phyloP scores from a whole-genome alignment of 2,329 filamentous ascomycete genomes.

The Fusarium brachygibbosum region DNA sequence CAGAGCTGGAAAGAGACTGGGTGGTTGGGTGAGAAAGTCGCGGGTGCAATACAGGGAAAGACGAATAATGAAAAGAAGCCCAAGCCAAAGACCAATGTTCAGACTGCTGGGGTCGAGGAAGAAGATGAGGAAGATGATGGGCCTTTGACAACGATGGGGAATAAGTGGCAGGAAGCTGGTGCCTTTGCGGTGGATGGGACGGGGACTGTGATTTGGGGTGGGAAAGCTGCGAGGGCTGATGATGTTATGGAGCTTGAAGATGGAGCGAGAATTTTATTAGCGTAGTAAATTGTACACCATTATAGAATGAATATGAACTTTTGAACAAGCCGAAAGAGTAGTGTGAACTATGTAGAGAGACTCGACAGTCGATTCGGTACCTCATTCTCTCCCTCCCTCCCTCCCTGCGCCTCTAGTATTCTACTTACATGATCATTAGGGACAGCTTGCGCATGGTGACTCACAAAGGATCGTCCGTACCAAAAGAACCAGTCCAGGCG shows the following conservation, averaged over 20 bases:
- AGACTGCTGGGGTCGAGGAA: background rate
- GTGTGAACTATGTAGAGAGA: background rate
- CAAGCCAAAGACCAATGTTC: background rate
- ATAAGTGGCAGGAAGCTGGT: slow-evolving; percentile 69
- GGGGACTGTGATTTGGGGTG: slow-evolving; percentile 65
- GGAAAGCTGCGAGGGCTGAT: slow-evolving; percentile 62
- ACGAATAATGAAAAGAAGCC: slow-evolving; percentile 46
- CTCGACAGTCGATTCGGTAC: background rate
- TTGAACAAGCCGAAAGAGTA: background rate
- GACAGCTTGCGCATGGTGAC: background rate
- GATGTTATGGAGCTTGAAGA: slow-evolving; percentile 69
- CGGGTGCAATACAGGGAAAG: slow-evolving; percentile 59
- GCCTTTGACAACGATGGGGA: slow-evolving; percentile 63
- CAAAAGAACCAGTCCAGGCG: slow-evolving; percentile 16
- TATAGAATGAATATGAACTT: background rate
- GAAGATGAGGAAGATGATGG: slow-evolving; percentile 52
- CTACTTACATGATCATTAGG: background rate
- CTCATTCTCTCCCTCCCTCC: background rate
- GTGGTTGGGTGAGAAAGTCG: slow-evolving; percentile 67
- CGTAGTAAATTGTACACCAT: slow-evolving; percentile 20
- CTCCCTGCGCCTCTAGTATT: background rate
- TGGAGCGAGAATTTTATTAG: slow-evolving; percentile 55
- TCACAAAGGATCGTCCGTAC: background rate
- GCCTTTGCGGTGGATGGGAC: slow-evolving; percentile 65
- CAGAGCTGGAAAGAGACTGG: slow-evolving; percentile 68